Conservation (phyloP, 805 yeast genomes). For the Barnettozyma botsteinii region DNA sequence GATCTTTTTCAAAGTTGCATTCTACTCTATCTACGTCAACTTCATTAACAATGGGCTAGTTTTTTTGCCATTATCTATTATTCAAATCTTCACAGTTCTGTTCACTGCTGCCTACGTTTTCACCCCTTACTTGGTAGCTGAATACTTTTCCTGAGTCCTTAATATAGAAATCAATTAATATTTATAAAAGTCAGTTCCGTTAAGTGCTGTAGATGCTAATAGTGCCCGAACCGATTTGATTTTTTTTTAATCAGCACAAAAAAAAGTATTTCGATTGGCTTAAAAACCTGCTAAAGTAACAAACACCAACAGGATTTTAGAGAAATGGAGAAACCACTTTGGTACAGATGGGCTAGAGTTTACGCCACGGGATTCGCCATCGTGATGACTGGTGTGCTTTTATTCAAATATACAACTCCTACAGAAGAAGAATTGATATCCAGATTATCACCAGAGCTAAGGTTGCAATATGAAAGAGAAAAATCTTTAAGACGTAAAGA, state of each 20-base stretch:
- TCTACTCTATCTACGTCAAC: slow-evolving; percentile 72
- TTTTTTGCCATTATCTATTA: slow-evolving; percentile 65
- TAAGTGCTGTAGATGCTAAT: neutral
- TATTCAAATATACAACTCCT: slow-evolving; percentile 74
- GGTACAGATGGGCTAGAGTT: slow-evolving; percentile 56
- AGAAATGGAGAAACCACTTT: slow-evolving; percentile 35
- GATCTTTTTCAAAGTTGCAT: slow-evolving; percentile 88
- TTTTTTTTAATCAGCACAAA: slow-evolving; percentile 1
- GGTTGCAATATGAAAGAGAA: slow-evolving; percentile 67
- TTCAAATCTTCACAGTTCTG: slow-evolving; percentile 62
- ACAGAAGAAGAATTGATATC: slow-evolving; percentile 76
- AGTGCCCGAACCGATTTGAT: slow-evolving; percentile 1
- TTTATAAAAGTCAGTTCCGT: neutral
- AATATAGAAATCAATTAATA: neutral
- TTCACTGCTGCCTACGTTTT: slow-evolving; percentile 73
- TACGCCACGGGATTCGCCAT: slow-evolving; percentile 59
- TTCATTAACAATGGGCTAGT: slow-evolving; percentile 56
- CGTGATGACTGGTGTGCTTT: slow-evolving; percentile 64
- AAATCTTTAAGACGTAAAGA: slow-evolving; percentile 57
- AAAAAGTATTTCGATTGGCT: slow-evolving; percentile 7
- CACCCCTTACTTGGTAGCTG: slow-evolving; percentile 58
- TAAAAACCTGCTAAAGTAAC: neutral
- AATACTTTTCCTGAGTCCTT: slow-evolving; percentile 11
- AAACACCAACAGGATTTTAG: neutral
- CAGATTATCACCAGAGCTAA: slow-evolving; percentile 73